Evolutionary conservation across 768 basidiomycete species (phyloP), one percentile per base, ranked within the genome.

Genomic region (Guyanaporus albipodus): DNA sequence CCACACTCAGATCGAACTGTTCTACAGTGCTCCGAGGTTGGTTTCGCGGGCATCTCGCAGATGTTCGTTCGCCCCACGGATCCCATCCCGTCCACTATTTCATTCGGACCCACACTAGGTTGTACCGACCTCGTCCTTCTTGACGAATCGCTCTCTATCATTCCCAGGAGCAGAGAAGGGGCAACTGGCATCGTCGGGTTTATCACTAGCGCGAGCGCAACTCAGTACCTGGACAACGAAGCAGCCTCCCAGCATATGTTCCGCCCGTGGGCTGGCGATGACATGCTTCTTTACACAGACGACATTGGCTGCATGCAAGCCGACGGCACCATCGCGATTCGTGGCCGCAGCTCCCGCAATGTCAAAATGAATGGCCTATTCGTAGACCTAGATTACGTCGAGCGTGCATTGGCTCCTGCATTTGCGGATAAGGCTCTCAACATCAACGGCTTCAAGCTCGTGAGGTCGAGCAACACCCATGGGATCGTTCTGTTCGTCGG

Each of bases 221-320:
- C 37, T 15, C 40, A 34, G 27, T 53, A 54, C 23, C 37, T 53
- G 24, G 46, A 49, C 33, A 42, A 53, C n/a, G 46, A 49, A 36
- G 45, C 49, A 21, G 53, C 41, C 29, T 49, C 52, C 23, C 52
- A 24, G 21, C 28, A 53, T 15, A 53, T 55, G 52, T 53, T 53
- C 37, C 53, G 52, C 39, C 37, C 52, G 12, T 55, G 52, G 46
- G 32, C 37, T 19, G 52, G 52, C 24, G 41, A 54, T 26, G 32
- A 53, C 17, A 42, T 39, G 4, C 52, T 53, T 10, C 40, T 53
- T 24, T 53, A 55, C 28, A 53, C 52, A 6, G 41, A 54, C 18
- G 52, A 53, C 32, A 23, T 53, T 22, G 52, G 52, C 12, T 55
- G 45, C 52, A 53, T 53, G 52, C 52, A 54, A 27, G 52, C 19